Conservation (phyloP, 2,329 filamentous ascomycete genomes). For the Phialophora verrucosa region DNA sequence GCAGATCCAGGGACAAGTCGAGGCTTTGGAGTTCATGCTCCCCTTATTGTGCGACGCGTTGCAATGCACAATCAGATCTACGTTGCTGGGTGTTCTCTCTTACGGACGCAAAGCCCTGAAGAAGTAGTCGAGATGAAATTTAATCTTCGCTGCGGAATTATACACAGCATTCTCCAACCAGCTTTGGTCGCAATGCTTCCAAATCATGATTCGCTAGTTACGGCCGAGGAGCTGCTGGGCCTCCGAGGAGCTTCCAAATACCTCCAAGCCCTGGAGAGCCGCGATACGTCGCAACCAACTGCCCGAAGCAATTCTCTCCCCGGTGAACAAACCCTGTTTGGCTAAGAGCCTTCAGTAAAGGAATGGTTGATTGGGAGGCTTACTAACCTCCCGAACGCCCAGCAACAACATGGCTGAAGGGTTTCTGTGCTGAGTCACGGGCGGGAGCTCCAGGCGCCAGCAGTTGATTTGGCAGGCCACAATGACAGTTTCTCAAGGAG, state of each 20-base stretch:
- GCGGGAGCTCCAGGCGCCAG: neutral
- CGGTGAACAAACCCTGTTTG: neutral
- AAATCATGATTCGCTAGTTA: slow-evolving; percentile 2
- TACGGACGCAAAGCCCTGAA: neutral
- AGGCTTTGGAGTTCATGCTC: neutral
- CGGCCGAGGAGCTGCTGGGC: slow-evolving; percentile 3
- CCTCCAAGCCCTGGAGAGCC: neutral
- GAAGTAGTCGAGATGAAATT: neutral
- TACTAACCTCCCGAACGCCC: slow-evolving; percentile 4
- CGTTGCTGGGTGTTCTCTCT: neutral
- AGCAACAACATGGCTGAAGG: neutral
- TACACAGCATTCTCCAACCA: neutral
- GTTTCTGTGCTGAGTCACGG: slow-evolving; percentile 3
- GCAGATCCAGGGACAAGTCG: neutral
- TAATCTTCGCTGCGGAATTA: neutral
- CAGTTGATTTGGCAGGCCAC: neutral
- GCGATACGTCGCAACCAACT: neutral
- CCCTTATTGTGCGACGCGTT: neutral
- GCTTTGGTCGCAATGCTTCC: neutral
- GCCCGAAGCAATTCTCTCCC: neutral
- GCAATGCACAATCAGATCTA: neutral
- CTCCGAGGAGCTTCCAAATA: neutral
- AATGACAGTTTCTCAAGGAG: slow-evolving; percentile 20
- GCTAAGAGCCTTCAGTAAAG: slow-evolving; percentile 3
- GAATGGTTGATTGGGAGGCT: slow-evolving; percentile 7